Evolutionary conservation across 139 green algal genomes (phyloP), one percentile per base, ranked within the genome.

Genomic region (Marvania coccoides): DNA sequence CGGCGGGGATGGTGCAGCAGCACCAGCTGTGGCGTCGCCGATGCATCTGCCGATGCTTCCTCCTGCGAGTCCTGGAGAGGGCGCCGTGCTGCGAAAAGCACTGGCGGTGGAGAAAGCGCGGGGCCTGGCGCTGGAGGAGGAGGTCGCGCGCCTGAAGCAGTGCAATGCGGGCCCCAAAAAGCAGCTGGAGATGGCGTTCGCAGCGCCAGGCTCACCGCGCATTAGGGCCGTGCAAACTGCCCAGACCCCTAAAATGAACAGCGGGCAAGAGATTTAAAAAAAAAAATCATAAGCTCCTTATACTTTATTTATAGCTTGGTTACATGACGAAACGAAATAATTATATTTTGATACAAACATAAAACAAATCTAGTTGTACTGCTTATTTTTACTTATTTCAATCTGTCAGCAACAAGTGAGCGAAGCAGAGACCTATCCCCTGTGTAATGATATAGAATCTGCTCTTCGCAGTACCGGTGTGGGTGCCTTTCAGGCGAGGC

Each of bases 371-470:
- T n/a, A n/a, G n/a, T n/a, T n/a, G n/a, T n/a, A n/a, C n/a, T n/a
- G n/a, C n/a, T 51, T 51, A 19, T 51, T 51, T 51, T 51, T 51
- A 28, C 42, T 51, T 19, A 28, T 51, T 51, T 51, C 19, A 19
- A 28, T 19, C 19, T 28, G 19, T 51, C 42, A 51, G 42, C 19
- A 28, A 51, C 42, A 9, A 59, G 12, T 12, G 35, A 12, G 35
- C 12, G 9, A 12, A 59, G 12, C 19, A 59, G 19, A 9, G 9
- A 15, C 2, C 13, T 9, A 66, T 66, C 59, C 12, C 19, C 8
- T 35, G 34, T 33, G 38, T 33, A 48, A 66, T 54, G 59, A 53
- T 66, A 54, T 10, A 51, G 23, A 58, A 56, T 24, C 23, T 65
- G 58, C 37, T 28, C 36, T 15, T 55, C 14, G 29, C 26, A 53